Evolutionary conservation across 2,329 filamentous ascomycete species (phyloP).

Genomic region (Pseudophaeomoniella oleicola): DNA sequence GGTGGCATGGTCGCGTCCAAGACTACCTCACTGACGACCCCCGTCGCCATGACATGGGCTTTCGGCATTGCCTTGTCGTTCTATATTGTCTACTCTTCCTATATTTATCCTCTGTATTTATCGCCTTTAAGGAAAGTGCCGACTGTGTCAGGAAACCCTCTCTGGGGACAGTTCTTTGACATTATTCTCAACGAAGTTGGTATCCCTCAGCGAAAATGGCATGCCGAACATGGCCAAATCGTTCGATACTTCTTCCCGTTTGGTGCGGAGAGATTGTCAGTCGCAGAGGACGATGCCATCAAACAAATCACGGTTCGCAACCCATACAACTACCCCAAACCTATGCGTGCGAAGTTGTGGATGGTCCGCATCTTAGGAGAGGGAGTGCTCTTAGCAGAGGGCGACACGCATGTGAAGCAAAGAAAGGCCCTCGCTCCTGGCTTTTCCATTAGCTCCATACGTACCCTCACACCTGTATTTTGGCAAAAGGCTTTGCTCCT

Average conservation of each 20-base stretch:
- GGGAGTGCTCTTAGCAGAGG: constrained; percentile 28
- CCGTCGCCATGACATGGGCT: constrained; percentile 4
- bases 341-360: constrained; percentile 22
- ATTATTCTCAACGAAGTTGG: constrained; percentile 28
- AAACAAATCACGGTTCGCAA: constrained; percentile 30
- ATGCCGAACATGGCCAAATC: constrained; percentile 25
- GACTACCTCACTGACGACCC: constrained; percentile 4
- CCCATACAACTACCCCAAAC: constrained; percentile 26
- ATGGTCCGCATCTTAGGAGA: constrained; percentile 31
- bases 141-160: constrained; percentile 25
- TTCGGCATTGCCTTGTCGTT: constrained; percentile 8
- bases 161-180: constrained; percentile 28
- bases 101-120: constrained; percentile 26
- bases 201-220: constrained; percentile 27
- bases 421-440: constrained; percentile 24
- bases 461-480: constrained; percentile 22
- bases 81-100: constrained; percentile 11
- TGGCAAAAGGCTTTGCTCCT: constrained; percentile 26
- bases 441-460: constrained; percentile 25
- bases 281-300: constrained; percentile 29
- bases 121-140: constrained; percentile 28
- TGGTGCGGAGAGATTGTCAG: constrained; percentile 27
- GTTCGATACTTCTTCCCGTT: constrained; percentile 33
- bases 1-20: constrained; percentile 6
- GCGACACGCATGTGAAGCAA: constrained; percentile 26